These are phyloP conservation scores for Binderoboletus segoi DNA, from an alignment of 1,284 basidiomycete genomes.

Conservation along the genomic window DNA sequence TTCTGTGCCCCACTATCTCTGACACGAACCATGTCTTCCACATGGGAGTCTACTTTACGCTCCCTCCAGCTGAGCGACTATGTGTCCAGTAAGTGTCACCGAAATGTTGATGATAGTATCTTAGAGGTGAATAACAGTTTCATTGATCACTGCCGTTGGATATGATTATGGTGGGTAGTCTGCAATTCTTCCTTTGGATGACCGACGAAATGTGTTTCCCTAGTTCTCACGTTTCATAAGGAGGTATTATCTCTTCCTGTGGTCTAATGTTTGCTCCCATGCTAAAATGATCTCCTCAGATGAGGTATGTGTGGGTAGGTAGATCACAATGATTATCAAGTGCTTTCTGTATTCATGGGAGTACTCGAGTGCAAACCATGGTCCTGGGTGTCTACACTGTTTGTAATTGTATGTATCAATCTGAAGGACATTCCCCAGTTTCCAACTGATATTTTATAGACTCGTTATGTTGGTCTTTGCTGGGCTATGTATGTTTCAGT, in stretches of 20 bases:
- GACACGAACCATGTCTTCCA: neutral
- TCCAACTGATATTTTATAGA: neutral
- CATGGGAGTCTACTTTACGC: neutral
- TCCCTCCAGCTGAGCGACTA: neutral
- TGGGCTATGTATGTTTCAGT: neutral
- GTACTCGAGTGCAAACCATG: neutral
- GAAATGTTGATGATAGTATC: neutral
- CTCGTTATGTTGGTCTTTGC: neutral
- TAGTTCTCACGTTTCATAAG: neutral
- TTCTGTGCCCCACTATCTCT: no score
- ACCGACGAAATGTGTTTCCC: neutral
- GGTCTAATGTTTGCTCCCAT: no score
- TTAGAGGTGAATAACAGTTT: neutral
- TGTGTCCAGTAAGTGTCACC: neutral
- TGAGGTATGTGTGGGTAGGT: neutral
- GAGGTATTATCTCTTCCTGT: neutral
- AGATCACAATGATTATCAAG: neutral
- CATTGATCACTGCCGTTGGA: neutral
- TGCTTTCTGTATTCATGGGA: neutral
- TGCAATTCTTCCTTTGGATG: neutral
- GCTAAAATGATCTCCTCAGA: neutral
- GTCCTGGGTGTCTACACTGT: neutral
- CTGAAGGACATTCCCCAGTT: no score
- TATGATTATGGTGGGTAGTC: neutral
- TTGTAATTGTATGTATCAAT: neutral